Percentiles rank a stretch among this genome's conserved stretches.
Evolutionary conservation across 2,329 filamentous ascomycete species (phyloP).

Genomic region (Colletotrichum orbiculare): DNA sequence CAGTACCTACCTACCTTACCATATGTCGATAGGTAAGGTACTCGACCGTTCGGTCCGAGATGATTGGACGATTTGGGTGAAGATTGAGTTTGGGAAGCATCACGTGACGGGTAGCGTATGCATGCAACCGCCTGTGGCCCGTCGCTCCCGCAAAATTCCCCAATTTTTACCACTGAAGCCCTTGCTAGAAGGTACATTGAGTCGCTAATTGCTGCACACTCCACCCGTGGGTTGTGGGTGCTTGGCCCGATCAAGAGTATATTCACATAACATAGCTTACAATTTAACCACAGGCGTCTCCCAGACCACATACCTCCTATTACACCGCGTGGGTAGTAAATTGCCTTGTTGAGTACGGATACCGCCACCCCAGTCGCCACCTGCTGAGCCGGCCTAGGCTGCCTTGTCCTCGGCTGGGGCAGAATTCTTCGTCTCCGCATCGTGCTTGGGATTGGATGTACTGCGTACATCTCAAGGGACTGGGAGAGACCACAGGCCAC

Average conservation of each 20-base stretch:
- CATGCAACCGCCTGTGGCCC: slow-evolving; percentile 35
- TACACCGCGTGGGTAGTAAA: too few species aligned
- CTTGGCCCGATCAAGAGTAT: slow-evolving; percentile 18
- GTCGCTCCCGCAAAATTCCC: slow-evolving; percentile 32
- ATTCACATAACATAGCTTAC: not conserved
- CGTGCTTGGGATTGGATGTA: too few species aligned
- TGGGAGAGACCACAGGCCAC: too few species aligned
- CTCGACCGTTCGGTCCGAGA: not conserved
- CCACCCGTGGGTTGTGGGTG: not conserved
- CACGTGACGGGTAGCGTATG: slow-evolving; percentile 32
- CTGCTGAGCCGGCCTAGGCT: too few species aligned
- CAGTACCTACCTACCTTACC: too few species aligned
- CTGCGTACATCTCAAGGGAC: too few species aligned
- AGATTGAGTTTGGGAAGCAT: slow-evolving; percentile 25
- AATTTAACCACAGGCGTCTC: not conserved
- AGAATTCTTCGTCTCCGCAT: too few species aligned
- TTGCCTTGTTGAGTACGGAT: too few species aligned
- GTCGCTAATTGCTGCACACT: not conserved
- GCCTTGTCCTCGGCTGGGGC: too few species aligned
- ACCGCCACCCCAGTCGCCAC: too few species aligned
- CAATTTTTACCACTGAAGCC: slow-evolving; percentile 33
- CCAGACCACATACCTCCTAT: too few species aligned
- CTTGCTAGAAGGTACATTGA: slow-evolving; percentile 8
- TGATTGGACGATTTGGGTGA: slow-evolving; percentile 22
- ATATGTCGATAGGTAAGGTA: not conserved